Percentiles rank a stretch among this genome's conserved stretches.
phyloP scores from a whole-genome alignment of 75 land plant genomes.

The Cryptomeria japonica region DNA sequence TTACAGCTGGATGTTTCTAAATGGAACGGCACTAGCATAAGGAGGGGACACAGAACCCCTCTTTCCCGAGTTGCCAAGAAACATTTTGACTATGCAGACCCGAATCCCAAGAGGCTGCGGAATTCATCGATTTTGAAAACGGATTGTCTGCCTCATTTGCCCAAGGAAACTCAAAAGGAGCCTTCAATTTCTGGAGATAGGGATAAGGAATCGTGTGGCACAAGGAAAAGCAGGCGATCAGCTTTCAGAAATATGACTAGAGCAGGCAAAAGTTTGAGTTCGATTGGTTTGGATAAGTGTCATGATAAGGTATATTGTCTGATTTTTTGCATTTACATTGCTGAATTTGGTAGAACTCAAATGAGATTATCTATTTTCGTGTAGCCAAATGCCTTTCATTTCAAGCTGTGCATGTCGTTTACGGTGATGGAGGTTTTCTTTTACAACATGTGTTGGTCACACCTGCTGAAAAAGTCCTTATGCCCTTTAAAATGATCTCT shows the following conservation, averaged over 20 bases:
- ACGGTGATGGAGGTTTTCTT: neutral
- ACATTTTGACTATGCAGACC: neutral
- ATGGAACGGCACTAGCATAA: conserved; percentile 1
- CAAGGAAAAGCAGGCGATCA: conserved; percentile 4
- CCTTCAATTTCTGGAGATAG: neutral
- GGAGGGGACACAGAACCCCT: conserved; percentile 1
- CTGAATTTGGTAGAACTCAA: neutral
- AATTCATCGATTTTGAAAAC: neutral
- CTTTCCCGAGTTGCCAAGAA: neutral
- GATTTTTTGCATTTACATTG: neutral
- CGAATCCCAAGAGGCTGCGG: neutral
- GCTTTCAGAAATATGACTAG: neutral
- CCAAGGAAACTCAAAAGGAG: neutral
- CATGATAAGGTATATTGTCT: neutral
- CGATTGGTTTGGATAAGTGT: neutral
- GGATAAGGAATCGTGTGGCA: neutral
- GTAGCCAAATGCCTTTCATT: neutral
- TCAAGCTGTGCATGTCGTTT: neutral
- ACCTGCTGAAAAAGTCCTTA: neutral
- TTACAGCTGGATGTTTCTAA: neutral
- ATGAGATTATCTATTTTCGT: neutral
- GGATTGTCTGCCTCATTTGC: neutral
- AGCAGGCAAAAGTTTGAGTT: neutral
- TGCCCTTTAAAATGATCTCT: neutral
- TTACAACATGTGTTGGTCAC: neutral